Evolutionary conservation across 192 early-diverging fungal species (phyloP).

Genomic region (Glomus cerebriforme): DNA sequence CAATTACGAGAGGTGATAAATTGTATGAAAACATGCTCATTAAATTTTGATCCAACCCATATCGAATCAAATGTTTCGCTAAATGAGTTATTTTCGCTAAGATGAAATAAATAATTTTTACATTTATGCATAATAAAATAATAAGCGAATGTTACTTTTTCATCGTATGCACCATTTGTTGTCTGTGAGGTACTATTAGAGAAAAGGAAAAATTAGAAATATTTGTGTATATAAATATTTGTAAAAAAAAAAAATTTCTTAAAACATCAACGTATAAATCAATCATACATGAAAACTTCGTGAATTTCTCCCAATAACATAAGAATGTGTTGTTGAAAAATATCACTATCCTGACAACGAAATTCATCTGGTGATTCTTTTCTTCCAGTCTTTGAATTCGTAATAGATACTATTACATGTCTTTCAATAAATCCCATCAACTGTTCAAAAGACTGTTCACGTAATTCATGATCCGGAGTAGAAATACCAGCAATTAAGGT

Average conservation of each 20-base stretch:
- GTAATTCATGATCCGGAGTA: neutral
- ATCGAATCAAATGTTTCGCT: conserved; percentile 2
- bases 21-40: neutral
- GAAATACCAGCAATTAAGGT: conserved; percentile 27
- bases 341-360: conserved; percentile 24
- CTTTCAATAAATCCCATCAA: conserved; percentile 26
- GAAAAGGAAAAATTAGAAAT: neutral
- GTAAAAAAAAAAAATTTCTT: neutral
- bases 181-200: neutral
- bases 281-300: conserved; percentile 30
- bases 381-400: neutral
- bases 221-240: neutral
- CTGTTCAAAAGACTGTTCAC: conserved; percentile 10
- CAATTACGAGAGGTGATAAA: conserved; percentile 27
- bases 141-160: conserved; percentile 22
- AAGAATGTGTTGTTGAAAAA: conserved; percentile 23
- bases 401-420: conserved; percentile 3
- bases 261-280: neutral
- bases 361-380: neutral
- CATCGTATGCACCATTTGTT: conserved; percentile 16
- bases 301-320: conserved; percentile 31
- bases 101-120: conserved; percentile 3
- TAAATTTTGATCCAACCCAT: conserved; percentile 16
- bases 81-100: neutral
- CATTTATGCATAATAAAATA: conserved; percentile 30